These are phyloP conservation scores for Aureobasidium sp. DNA, from an alignment of 2,329 filamentous ascomycete species.

Conservation along the genomic window DNA sequence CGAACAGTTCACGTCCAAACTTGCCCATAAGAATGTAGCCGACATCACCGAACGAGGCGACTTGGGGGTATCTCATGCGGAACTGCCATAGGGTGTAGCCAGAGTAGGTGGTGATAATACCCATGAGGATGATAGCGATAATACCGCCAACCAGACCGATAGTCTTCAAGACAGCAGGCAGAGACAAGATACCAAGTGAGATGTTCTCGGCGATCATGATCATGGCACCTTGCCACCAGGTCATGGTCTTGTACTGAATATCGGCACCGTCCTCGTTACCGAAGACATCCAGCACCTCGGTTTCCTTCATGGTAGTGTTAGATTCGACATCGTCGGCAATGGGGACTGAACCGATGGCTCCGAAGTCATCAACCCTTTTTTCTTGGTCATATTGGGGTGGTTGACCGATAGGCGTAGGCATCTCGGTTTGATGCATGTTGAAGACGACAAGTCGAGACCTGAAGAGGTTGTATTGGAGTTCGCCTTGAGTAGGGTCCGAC, in stretches of 20 bases:
- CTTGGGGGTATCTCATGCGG: constrained; percentile 47
- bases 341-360: constrained; percentile 1
- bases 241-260: constrained; percentile 47
- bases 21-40: constrained; percentile 58
- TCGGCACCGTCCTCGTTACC: constrained; percentile 21
- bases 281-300: constrained; percentile 12
- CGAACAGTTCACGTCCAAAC: constrained; percentile 58
- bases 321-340: constrained; percentile 8
- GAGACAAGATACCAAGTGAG: constrained; percentile 49
- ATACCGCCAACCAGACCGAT: constrained; percentile 49
- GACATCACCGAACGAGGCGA: constrained; percentile 58
- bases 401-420: constrained; percentile 3
- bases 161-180: constrained; percentile 47
- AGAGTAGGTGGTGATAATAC: constrained; percentile 53
- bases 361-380: constrained; percentile 7
- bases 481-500: background rate
- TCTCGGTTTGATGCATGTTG: constrained; percentile 11
- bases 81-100: constrained; percentile 56
- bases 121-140: constrained; percentile 48
- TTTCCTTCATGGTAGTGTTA: constrained; percentile 10
- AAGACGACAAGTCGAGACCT: background rate
- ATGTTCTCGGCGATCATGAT: constrained; percentile 55
- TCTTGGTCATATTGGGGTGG: constrained; percentile 12
- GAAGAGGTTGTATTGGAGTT: background rate
- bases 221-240: constrained; percentile 35